Evolutionary conservation across 169 alveolate species (phyloP), one percentile per base, ranked within the genome.

Genomic region (Plasmodium vivax): DNA sequence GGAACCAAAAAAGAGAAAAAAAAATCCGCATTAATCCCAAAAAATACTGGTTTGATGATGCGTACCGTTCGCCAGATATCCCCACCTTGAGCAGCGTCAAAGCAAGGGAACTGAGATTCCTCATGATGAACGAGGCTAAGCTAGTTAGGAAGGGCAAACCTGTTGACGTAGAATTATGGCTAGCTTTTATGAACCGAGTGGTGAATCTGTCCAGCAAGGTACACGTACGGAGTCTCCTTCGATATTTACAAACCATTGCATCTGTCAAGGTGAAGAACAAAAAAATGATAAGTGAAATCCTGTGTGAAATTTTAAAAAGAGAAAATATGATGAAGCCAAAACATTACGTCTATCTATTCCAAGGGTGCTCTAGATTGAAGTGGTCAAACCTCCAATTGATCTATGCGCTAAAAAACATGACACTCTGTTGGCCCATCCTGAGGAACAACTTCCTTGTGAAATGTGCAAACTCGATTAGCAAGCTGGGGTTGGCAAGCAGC

Each of bases 301-400:
- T 85, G 74, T 85, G 96, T 82, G 88, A 75, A 74, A 95, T 96
- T 16, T 93, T 94, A 75, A 85, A 85, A 27, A 90, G 98, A 77
- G 95, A 94, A 73, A 92, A 91, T 71, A 93, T 85, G 58, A 94
- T 96, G 97, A 96, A 96, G 74, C 98, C 98, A n/a, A 96, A 96
- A 43, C 97, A 96, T 74, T 96, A 94, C 79, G 98, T 96, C 27
- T 96, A 91, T 93, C 81, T 96, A 23, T 96, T 96, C 82, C 97
- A 96, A 92, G 96, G 94, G 72, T 84, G 94, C 73, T 80, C 84
- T 9, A 91, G 98, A 75, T 84, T 96, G 83, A 92, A 95, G 75
- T 79, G 95, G 87, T 84, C 95, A 34, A 97, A 95, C 84, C 96
- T 93, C 47, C 82, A 96, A 41, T 85, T 96, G 77, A 84, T 92